Percentiles rank a stretch among this genome's conserved stretches.
These are phyloP conservation scores for Zygosaccharomyces sapae DNA, from an alignment of 1,139 yeast species.

Conservation along the genomic window DNA sequence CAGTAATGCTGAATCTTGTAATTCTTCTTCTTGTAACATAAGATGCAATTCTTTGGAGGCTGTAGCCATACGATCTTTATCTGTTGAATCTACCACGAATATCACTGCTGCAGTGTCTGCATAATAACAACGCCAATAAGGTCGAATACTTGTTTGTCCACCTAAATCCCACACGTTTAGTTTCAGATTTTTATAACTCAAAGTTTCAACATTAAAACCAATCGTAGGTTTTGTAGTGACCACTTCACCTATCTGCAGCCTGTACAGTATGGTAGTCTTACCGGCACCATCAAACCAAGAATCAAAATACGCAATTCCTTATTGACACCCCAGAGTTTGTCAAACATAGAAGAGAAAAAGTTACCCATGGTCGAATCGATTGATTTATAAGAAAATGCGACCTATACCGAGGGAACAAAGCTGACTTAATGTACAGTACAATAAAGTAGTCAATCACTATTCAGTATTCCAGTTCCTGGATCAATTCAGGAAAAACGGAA, in stretches of 20 bases:
- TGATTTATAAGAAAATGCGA: too few relatives aligned
- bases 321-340: constrained; percentile 81
- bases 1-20: constrained; percentile 80
- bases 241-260: constrained; percentile 89
- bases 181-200: constrained; percentile 83
- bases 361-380: constrained; percentile 75
- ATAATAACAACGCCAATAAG: constrained; percentile 97
- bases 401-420: too few relatives aligned
- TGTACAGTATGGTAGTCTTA: constrained; percentile 88
- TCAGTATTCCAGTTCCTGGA: neutral
- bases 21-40: constrained; percentile 91
- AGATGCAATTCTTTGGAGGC: constrained; percentile 85
- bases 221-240: constrained; percentile 93
- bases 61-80: constrained; percentile 83
- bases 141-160: constrained; percentile 94
- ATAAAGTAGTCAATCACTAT: neutral
- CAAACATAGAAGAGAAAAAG: constrained; percentile 78
- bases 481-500: neutral
- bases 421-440: neutral
- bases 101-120: constrained; percentile 94
- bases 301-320: constrained; percentile 90
- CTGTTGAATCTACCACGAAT: constrained; percentile 96
- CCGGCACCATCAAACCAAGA: constrained; percentile 95
- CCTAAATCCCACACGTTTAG: constrained; percentile 91
- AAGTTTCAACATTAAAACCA: constrained; percentile 95